Evolutionary conservation across 352 stramenopile species (phyloP).

Genomic region (Pythium dissimile): DNA sequence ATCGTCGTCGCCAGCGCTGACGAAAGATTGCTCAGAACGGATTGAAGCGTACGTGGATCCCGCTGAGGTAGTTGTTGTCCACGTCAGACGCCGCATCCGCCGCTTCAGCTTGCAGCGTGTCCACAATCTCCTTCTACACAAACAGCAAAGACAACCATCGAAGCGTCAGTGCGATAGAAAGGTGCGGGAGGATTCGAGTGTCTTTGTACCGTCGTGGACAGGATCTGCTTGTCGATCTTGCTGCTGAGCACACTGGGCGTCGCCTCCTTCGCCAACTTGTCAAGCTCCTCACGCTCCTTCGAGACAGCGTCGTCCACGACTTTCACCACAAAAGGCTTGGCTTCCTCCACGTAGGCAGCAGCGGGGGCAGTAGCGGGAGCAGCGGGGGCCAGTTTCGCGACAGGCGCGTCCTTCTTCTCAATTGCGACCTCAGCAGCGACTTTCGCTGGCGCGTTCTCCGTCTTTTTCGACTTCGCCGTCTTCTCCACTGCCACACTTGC

Average conservation of each 20-base stretch:
- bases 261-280: slow-evolving; percentile 48
- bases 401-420: slow-evolving; percentile 33
- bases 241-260: slow-evolving; percentile 37
- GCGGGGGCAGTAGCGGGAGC: slow-evolving; percentile 3
- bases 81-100: slow-evolving; percentile 52
- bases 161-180: not conserved
- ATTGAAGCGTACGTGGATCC: slow-evolving; percentile 44
- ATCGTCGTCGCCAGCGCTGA: too few relatives aligned
- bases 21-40: not conserved
- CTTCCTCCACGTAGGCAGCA: slow-evolving; percentile 28
- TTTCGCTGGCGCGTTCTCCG: slow-evolving; percentile 26
- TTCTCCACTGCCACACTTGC: not conserved
- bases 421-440: not conserved
- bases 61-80: slow-evolving; percentile 74
- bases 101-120: slow-evolving; percentile 58
- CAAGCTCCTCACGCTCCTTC: slow-evolving; percentile 60
- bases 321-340: slow-evolving; percentile 39
- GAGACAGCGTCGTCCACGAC: slow-evolving; percentile 56
- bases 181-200: not conserved
- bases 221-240: slow-evolving; percentile 65
- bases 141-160: slow-evolving; percentile 2
- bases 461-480: slow-evolving; percentile 19
- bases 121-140: slow-evolving; percentile 58
- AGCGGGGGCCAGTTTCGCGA: slow-evolving; percentile 11
- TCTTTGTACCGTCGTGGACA: slow-evolving; percentile 49